Evolutionary conservation across 148 eudicot species (phyloP), one percentile per base, ranked within the genome.

Genomic region (Polygonum aviculare): DNA sequence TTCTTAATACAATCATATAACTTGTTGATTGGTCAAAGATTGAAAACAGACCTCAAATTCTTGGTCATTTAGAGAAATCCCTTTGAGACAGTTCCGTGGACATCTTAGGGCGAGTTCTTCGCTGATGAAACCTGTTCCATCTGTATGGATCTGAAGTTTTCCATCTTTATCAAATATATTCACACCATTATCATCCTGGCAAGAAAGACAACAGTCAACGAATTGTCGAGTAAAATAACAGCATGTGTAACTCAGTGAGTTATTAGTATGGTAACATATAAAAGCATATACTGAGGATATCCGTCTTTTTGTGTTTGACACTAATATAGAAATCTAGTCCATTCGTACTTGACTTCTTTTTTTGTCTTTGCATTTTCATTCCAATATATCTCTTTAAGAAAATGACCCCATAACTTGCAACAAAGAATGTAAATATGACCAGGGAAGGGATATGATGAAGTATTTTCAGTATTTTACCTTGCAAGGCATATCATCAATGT

Each of bases 81-180:
- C 89, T 51, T 63, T 81, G 22, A 54, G 63, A 76, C 87, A 88
- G 65, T 83, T 88, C 74, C 79, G 85, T 0, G 96, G 94, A 75
- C 91, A 89, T 73, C 45, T 80, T 80, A 85, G 67, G 22, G 98
- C 98, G 54, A 94, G 86, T 78, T 92, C 94, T 81, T 90, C 90
- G 15, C 97, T 92, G 57, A 94, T 92, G 78, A 72, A 94, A 7
- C 98, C 98, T 16, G 98, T 94, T 57, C 98, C 98, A 83, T 94
- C 97, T 2, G 98, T 90, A 79, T 86, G 90, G 47, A 90, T 88
- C 35, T 78, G 69, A 77, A 78, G 80, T 62, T 89, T 86, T 5
- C 80, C 82, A 76, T 86, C 88, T 50, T 83, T 87, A 71, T 79
- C 81, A 39, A 41, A 40, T 12, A 89, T 78, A 77, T 50, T 12